Evolutionary conservation across 176 grass and related monocot species (phyloP).

Genomic region (Microstegium vimineum): DNA sequence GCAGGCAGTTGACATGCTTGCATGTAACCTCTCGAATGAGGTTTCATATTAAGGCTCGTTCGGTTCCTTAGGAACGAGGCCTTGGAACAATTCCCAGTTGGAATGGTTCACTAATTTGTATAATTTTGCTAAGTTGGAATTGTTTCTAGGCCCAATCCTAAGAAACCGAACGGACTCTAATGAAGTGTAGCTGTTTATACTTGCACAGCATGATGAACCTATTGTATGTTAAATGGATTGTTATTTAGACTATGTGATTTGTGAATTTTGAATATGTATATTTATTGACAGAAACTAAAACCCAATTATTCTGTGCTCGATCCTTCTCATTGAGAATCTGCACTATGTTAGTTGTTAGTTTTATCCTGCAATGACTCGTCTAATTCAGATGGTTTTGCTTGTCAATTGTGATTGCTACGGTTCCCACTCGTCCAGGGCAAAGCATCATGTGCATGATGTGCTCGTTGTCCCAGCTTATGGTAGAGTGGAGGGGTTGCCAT

Average conservation of each 20-base stretch:
- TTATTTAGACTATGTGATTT: not conserved
- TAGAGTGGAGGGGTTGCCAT: not conserved
- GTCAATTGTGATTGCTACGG: not conserved
- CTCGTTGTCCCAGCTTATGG: not conserved
- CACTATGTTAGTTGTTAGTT: not conserved
- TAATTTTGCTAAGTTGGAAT: too few species aligned
- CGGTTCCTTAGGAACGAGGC: too few species aligned
- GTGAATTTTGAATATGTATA: not conserved
- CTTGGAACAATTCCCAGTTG: too few species aligned
- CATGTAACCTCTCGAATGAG: conserved; percentile 5
- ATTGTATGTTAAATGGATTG: not conserved
- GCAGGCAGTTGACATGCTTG: conserved; percentile 11
- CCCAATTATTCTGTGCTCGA: not conserved
- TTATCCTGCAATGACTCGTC: not conserved
- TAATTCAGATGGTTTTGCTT: conserved; percentile 3
- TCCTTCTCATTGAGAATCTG: conserved; percentile 5
- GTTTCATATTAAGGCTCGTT: not conserved
- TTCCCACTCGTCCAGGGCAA: not conserved
- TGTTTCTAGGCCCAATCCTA: too few species aligned
- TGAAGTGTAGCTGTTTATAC: not conserved
- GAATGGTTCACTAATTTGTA: too few species aligned
- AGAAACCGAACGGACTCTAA: too few species aligned
- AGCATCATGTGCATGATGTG: not conserved
- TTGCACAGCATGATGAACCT: not conserved
- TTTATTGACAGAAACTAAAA: not conserved